phyloP scores from a whole-genome alignment of 768 basidiomycete genomes.

The Amanita rubescens region DNA sequence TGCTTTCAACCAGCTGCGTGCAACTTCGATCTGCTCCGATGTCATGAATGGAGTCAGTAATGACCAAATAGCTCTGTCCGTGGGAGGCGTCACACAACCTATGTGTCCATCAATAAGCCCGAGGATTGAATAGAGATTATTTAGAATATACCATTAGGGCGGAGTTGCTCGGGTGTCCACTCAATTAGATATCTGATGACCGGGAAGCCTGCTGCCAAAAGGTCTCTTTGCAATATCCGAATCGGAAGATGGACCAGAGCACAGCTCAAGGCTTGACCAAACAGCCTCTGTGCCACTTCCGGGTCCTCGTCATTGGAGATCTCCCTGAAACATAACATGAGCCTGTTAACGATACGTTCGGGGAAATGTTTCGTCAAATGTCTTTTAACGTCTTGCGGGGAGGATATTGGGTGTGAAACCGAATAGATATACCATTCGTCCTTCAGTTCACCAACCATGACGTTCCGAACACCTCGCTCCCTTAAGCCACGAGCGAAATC shows the following conservation, averaged over 20 bases:
- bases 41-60: slow-evolving; percentile 45
- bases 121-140: background rate
- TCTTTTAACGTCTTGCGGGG: too few species aligned
- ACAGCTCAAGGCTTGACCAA: slow-evolving; percentile 53
- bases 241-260: slow-evolving; percentile 66
- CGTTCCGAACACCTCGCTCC: slow-evolving; percentile 50
- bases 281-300: slow-evolving; percentile 38
- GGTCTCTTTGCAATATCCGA: slow-evolving; percentile 53
- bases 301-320: slow-evolving; percentile 32
- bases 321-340: slow-evolving; percentile 37
- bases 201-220: slow-evolving; percentile 49
- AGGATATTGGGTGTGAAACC: slow-evolving; percentile 52
- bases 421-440: slow-evolving; percentile 80
- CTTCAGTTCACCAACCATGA: slow-evolving; percentile 58
- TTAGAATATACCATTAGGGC: slow-evolving; percentile 39
- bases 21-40: slow-evolving; percentile 36
- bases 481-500: slow-evolving; percentile 45
- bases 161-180: slow-evolving; percentile 58
- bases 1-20: slow-evolving; percentile 44
- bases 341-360: slow-evolving; percentile 32
- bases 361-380: slow-evolving; percentile 57
- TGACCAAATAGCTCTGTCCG: slow-evolving; percentile 58
- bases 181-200: slow-evolving; percentile 61
- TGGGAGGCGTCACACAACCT: slow-evolving; percentile 69
- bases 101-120: background rate